Conservation (phyloP, 768 basidiomycete species). For the Gymnopilus dilepis region DNA sequence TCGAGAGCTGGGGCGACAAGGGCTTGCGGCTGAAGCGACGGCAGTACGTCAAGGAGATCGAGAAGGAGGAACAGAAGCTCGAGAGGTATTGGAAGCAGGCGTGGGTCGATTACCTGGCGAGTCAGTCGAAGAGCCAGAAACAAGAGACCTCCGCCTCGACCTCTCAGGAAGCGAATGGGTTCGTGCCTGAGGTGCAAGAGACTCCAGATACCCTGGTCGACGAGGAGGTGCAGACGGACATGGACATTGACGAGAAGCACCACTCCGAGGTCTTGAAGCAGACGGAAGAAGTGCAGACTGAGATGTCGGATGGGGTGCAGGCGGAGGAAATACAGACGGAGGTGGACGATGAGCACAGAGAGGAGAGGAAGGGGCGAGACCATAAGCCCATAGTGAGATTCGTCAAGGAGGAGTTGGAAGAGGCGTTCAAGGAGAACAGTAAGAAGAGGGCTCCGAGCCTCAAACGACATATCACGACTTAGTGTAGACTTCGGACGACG, state of each 20-base stretch:
- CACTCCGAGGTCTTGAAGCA: too few relatives aligned
- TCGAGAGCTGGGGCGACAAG: constrained; percentile 66
- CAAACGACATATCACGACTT: neutral
- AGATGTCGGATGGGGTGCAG: neutral
- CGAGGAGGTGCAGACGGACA: too few relatives aligned
- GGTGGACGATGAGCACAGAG: neutral
- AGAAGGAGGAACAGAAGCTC: constrained; percentile 59
- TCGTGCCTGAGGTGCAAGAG: too few relatives aligned
- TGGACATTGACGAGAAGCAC: too few relatives aligned
- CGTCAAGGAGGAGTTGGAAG: neutral
- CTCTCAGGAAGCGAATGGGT: neutral
- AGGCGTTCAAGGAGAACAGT: neutral
- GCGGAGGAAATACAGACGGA: neutral
- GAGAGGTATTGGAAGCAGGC: constrained; percentile 50
- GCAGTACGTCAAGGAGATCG: constrained; percentile 59
- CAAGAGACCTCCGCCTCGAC: neutral
- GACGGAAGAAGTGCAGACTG: neutral
- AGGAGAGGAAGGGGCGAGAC: neutral
- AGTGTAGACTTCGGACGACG: neutral
- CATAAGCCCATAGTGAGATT: neutral
- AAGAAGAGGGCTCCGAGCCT: neutral
- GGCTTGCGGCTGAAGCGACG: constrained; percentile 57
- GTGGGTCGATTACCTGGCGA: constrained; percentile 36
- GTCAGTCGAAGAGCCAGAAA: constrained; percentile 4
- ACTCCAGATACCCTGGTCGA: too few relatives aligned